These are phyloP conservation scores for Litchi chinensis DNA, from an alignment of 345 rosid species.

Conservation along the genomic window DNA sequence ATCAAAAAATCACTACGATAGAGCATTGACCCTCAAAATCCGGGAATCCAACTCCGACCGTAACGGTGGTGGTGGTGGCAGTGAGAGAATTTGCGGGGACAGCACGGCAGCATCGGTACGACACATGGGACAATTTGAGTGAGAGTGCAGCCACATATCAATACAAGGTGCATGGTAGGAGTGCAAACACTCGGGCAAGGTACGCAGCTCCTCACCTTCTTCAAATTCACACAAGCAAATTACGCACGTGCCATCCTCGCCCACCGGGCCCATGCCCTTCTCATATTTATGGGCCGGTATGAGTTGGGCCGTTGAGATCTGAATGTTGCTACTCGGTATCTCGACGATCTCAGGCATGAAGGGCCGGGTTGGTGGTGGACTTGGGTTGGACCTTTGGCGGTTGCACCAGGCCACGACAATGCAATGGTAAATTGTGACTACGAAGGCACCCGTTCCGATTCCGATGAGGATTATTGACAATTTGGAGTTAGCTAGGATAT, in stretches of 20 bases:
- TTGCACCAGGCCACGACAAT: conserved; percentile 32
- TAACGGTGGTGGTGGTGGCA: no score
- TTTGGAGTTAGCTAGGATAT: neutral
- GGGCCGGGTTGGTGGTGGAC: neutral
- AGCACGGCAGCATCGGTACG: conserved; percentile 40
- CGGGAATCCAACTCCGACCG: neutral
- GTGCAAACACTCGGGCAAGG: conserved; percentile 44
- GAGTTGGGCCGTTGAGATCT: conserved; percentile 35
- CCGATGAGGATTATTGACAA: conserved; percentile 28
- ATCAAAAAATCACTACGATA: neutral
- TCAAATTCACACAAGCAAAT: conserved; percentile 45
- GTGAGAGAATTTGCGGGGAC: neutral
- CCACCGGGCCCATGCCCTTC: conserved; percentile 27
- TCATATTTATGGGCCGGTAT: conserved; percentile 43
- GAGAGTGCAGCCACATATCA: conserved; percentile 49
- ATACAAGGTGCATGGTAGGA: conserved; percentile 46
- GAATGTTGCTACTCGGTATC: conserved; percentile 20
- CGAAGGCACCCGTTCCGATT: conserved; percentile 36
- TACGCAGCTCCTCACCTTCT: conserved; percentile 47
- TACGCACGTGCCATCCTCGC: conserved; percentile 33
- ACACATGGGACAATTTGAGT: conserved; percentile 47
- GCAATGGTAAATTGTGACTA: conserved; percentile 49
- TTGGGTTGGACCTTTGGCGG: neutral
- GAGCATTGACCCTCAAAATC: neutral
- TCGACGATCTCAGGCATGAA: neutral